Conservation (phyloP, 805 yeast species). For the Candida mattraensis region DNA sequence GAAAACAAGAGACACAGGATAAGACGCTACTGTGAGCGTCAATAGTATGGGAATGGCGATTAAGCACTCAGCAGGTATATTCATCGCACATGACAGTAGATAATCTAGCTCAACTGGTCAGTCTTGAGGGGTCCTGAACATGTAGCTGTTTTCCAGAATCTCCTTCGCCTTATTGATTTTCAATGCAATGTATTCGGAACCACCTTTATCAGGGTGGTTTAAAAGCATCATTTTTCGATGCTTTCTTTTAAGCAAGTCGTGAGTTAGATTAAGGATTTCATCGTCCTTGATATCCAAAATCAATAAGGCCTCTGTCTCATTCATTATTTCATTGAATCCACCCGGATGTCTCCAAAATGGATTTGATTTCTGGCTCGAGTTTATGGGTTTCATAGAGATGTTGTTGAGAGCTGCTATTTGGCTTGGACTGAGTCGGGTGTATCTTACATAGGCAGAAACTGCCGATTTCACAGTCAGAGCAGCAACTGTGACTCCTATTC, state of each 20-base stretch:
- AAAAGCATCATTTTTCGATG: conserved; percentile 77
- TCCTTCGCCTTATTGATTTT: conserved; percentile 88
- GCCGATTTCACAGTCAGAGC: conserved; percentile 49
- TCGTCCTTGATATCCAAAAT: conserved; percentile 58
- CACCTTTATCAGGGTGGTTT: conserved; percentile 90
- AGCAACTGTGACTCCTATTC: conserved; percentile 51
- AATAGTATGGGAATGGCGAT: not conserved
- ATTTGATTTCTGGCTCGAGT: conserved; percentile 7
- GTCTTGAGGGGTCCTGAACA: conserved; percentile 31
- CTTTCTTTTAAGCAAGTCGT: conserved; percentile 57
- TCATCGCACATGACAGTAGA: too few relatives aligned
- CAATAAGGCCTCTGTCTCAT: conserved; percentile 67
- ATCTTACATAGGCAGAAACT: conserved; percentile 34
- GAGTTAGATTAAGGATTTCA: conserved; percentile 50
- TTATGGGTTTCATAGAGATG: conserved; percentile 22
- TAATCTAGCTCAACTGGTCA: conserved; percentile 9
- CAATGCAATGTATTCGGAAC: conserved; percentile 76
- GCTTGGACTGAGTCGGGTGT: conserved; percentile 32
- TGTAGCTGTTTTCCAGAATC: conserved; percentile 63
- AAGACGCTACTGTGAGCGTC: too few relatives aligned
- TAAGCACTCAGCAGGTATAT: too few relatives aligned
- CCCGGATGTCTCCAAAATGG: conserved; percentile 49
- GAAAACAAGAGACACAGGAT: too few relatives aligned
- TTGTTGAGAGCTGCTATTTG: conserved; percentile 43
- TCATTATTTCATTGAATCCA: conserved; percentile 64